Percentiles rank a stretch among this genome's conserved stretches.
Evolutionary conservation across 2,329 filamentous ascomycete species (phyloP).

Genomic region (Colletotrichum sp.): DNA sequence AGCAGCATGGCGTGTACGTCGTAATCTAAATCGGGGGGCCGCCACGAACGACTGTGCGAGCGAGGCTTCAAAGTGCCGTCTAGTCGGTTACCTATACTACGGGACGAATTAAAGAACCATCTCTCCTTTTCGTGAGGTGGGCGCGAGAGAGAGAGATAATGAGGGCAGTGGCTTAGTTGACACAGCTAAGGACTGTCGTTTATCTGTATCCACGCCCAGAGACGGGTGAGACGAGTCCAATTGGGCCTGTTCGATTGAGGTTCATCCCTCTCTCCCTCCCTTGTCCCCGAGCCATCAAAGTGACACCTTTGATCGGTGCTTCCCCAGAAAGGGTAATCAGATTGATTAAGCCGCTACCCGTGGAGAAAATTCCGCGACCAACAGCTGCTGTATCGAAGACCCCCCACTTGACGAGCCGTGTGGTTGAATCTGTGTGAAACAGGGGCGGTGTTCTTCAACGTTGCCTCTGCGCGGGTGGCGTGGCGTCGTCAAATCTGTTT

Average conservation of each 20-base stretch:
- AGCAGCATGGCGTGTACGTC: background rate
- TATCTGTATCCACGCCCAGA: background rate
- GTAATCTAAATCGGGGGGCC: background rate
- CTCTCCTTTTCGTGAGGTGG: background rate
- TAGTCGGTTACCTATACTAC: background rate
- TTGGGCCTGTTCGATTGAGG: background rate
- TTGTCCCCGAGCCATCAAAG: background rate
- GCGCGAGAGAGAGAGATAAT: background rate
- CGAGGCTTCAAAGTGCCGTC: background rate
- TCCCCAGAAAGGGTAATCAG: background rate
- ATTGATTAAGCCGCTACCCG: background rate
- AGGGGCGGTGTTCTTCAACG: background rate
- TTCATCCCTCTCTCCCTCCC: background rate
- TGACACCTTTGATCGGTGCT: background rate
- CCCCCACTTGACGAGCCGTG: background rate
- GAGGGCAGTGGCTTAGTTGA: background rate
- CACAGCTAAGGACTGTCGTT: background rate
- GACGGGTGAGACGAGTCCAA: background rate
- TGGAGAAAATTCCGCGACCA: background rate
- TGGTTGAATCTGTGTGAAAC: constrained; percentile 19
- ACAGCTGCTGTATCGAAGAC: background rate
- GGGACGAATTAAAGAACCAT: background rate
- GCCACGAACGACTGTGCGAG: background rate
- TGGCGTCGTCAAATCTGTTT: background rate
- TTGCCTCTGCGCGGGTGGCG: background rate